Conservation (phyloP, 2,329 filamentous ascomycete genomes). For the Dactylellina sp. region DNA sequence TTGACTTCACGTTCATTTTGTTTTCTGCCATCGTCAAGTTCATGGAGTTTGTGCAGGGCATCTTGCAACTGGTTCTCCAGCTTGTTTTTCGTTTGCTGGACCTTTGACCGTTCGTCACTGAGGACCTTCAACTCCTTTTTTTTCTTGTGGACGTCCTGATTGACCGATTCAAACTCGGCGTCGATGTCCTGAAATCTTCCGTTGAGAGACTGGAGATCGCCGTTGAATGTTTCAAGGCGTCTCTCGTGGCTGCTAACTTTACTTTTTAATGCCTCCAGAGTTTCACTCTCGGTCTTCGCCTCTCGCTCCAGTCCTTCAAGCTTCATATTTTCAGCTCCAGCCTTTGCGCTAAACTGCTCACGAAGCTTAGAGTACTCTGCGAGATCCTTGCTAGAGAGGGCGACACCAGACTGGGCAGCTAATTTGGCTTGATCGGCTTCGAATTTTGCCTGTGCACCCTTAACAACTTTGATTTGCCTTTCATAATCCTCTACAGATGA, state of each 20-base stretch:
- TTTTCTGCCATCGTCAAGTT: constrained; percentile 84
- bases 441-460: constrained; percentile 89
- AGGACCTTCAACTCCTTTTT: constrained; percentile 90
- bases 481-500: constrained; percentile 77
- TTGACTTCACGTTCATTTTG: constrained; percentile 84
- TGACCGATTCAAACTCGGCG: constrained; percentile 71
- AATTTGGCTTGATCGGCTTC: constrained; percentile 87
- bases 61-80: constrained; percentile 91
- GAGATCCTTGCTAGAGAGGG: constrained; percentile 85
- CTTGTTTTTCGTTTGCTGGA: constrained; percentile 84
- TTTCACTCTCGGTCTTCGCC: constrained; percentile 89
- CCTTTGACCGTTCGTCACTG: constrained; percentile 83
- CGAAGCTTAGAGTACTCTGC: constrained; percentile 89
- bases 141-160: constrained; percentile 83
- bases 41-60: constrained; percentile 80
- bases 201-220: constrained; percentile 72
- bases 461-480: constrained; percentile 83
- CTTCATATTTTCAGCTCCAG: constrained; percentile 82
- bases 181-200: constrained; percentile 54
- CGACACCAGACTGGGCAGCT: constrained; percentile 85
- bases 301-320: constrained; percentile 89
- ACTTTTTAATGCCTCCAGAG: constrained; percentile 86
- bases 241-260: constrained; percentile 84
- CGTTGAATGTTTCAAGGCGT: constrained; percentile 77
- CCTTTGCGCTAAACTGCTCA: constrained; percentile 84